phyloP scores from a whole-genome alignment of 495 filamentous ascomycete genomes.

The Podospora australis region DNA sequence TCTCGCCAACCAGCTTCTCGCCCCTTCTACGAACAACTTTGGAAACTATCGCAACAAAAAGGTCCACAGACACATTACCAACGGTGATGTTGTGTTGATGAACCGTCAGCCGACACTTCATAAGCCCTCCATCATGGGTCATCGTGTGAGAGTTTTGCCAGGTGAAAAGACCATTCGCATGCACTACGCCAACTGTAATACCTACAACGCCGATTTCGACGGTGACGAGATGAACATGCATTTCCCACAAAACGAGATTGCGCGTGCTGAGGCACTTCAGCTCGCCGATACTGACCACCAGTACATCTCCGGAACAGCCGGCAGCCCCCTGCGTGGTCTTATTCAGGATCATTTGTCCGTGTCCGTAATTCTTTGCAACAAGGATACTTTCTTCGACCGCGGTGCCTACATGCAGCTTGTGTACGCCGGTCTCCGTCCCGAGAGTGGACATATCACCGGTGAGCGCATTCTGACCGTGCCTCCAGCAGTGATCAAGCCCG shows the following conservation, averaged over 20 bases:
- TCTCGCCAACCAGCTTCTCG: conserved; percentile 84
- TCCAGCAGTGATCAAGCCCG: conserved; percentile 78
- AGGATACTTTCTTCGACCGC: conserved; percentile 85
- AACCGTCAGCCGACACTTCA: conserved; percentile 99
- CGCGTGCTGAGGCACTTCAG: conserved; percentile 80
- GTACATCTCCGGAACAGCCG: conserved; percentile 89
- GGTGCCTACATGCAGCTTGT: conserved; percentile 90
- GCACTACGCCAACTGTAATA: conserved; percentile 99
- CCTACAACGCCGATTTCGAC: conserved; percentile 99
- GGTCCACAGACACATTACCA: conserved; percentile 90
- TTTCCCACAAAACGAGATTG: conserved; percentile 95
- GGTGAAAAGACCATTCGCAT: conserved; percentile 97
- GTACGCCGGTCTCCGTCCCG: conserved; percentile 82
- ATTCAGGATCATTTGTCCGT: conserved; percentile 99
- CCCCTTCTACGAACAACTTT: conserved; percentile 69
- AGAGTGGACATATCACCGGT: conserved; percentile 68
- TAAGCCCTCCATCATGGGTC: conserved; percentile 99
- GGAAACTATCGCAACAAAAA: conserved; percentile 87
- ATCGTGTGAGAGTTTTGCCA: conserved; percentile 84
- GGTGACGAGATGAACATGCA: conserved; percentile 99
- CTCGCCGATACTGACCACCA: conserved; percentile 97
- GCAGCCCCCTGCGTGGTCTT: conserved; percentile 89
- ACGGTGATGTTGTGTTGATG: conserved; percentile 96
- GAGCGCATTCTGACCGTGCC: conserved; percentile 68
- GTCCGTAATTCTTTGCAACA: conserved; percentile 80